These are phyloP conservation scores for Chenopodium album DNA, from an alignment of 148 eudicot species.

Conservation along the genomic window DNA sequence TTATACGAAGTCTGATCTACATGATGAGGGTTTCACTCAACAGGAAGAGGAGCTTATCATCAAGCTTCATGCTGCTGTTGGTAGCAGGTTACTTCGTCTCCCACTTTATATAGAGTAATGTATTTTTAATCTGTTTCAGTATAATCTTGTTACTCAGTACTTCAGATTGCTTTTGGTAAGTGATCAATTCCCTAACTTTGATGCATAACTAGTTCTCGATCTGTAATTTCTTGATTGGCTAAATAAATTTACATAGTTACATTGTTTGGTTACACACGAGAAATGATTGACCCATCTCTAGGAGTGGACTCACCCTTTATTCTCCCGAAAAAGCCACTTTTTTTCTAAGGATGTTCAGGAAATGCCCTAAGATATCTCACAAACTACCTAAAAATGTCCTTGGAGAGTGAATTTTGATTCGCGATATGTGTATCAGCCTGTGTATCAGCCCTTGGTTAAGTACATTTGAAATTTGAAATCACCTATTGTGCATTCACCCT, in stretches of 20 bases:
- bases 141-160: background rate
- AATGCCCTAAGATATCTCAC: background rate
- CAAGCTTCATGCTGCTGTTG: slow-evolving; percentile 79
- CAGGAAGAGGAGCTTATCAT: slow-evolving; percentile 80
- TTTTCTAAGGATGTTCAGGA: no score
- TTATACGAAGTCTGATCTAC: slow-evolving; percentile 32
- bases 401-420: no score
- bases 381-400: background rate
- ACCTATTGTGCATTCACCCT: background rate
- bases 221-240: no score
- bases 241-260: no score
- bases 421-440: background rate
- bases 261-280: background rate
- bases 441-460: background rate
- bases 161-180: no score
- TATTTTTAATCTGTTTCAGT: no score
- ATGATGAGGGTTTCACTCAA: slow-evolving; percentile 55
- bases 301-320: background rate
- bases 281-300: background rate
- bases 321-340: no score
- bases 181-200: no score
- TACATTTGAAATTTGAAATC: slow-evolving; percentile 1
- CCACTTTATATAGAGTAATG: background rate
- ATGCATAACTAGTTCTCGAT: no score
- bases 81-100: slow-evolving; percentile 57